Evolutionary conservation across 2,329 filamentous ascomycete genomes (phyloP).

Genomic region (Falciphora oryzae): DNA sequence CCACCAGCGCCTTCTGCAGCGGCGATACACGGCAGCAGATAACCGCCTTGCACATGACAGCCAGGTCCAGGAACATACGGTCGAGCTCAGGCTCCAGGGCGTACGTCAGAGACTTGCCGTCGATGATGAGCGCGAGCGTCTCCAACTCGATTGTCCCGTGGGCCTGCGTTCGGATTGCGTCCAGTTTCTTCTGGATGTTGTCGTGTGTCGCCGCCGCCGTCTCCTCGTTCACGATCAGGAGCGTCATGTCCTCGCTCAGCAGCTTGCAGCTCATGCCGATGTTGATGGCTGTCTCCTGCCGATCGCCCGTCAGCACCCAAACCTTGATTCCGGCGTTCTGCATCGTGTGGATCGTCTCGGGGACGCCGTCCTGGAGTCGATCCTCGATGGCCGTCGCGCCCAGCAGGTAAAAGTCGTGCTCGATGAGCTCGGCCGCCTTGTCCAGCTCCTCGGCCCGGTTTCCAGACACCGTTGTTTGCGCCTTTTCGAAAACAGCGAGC

Average conservation of each 20-base stretch:
- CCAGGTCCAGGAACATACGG: slow-evolving; percentile 86
- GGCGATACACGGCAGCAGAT: slow-evolving; percentile 97
- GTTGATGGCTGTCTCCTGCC: slow-evolving; percentile 98
- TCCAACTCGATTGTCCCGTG: slow-evolving; percentile 74
- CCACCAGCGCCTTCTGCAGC: slow-evolving; percentile 92
- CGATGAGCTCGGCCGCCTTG: slow-evolving; percentile 93
- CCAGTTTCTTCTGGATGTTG: slow-evolving; percentile 88
- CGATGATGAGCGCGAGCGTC: slow-evolving; percentile 85
- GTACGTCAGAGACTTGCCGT: slow-evolving; percentile 90
- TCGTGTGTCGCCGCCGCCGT: slow-evolving; percentile 70
- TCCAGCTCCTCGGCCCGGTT: slow-evolving; percentile 92
- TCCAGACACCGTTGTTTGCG: slow-evolving; percentile 82
- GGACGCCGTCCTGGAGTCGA: slow-evolving; percentile 91
- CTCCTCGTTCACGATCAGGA: slow-evolving; percentile 94
- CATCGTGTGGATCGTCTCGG: slow-evolving; percentile 94
- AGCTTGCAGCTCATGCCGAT: slow-evolving; percentile 99
- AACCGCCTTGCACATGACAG: slow-evolving; percentile 96
- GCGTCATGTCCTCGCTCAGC: slow-evolving; percentile 97
- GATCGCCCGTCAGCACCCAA: slow-evolving; percentile 95
- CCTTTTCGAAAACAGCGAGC: slow-evolving; percentile 79
- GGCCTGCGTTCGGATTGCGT: slow-evolving; percentile 80
- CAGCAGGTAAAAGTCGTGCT: slow-evolving; percentile 83
- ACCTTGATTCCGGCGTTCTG: slow-evolving; percentile 98
- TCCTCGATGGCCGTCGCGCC: slow-evolving; percentile 98
- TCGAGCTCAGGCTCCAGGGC: slow-evolving; percentile 92